Percentiles rank a stretch among this genome's conserved stretches.
Conservation (phyloP, 495 filamentous ascomycete species). For the Xylaria intraflava region DNA sequence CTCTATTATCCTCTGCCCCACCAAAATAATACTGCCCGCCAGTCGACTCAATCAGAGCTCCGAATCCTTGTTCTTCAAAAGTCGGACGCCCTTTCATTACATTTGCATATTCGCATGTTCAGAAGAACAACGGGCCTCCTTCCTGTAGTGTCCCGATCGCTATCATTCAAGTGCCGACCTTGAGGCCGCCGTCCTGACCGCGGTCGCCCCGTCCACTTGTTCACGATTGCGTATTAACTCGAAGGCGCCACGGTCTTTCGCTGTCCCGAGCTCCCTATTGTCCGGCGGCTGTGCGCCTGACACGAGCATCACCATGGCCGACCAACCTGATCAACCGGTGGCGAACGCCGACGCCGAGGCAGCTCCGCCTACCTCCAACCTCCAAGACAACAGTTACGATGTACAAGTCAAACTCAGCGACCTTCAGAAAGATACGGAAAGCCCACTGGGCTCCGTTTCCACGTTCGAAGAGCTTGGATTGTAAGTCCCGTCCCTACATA, state of each 20-base stretch:
- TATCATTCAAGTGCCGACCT: not conserved
- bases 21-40: too few relatives aligned
- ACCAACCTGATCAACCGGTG: slow-evolving; percentile 37
- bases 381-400: slow-evolving; percentile 69
- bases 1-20: too few relatives aligned
- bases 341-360: slow-evolving; percentile 24
- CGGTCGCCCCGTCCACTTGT: not conserved
- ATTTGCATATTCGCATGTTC: too few relatives aligned
- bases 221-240: not conserved
- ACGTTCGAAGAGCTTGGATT: slow-evolving; percentile 82
- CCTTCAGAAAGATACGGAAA: slow-evolving; percentile 76
- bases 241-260: not conserved
- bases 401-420: slow-evolving; percentile 87
- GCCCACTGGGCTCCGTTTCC: slow-evolving; percentile 78
- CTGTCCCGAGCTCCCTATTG: not conserved
- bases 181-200: not conserved
- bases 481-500: slow-evolving; percentile 41
- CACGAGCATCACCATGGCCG: slow-evolving; percentile 31
- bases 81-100: too few relatives aligned
- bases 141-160: too few relatives aligned
- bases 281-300: not conserved
- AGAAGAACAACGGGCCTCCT: too few relatives aligned
- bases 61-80: not conserved
- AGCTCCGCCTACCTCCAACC: slow-evolving; percentile 32
- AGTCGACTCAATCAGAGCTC: too few relatives aligned